Evolutionary conservation across 2,329 filamentous ascomycete genomes (phyloP), one percentile per base, ranked within the genome.

Genomic region (Fusarium abutilonis): DNA sequence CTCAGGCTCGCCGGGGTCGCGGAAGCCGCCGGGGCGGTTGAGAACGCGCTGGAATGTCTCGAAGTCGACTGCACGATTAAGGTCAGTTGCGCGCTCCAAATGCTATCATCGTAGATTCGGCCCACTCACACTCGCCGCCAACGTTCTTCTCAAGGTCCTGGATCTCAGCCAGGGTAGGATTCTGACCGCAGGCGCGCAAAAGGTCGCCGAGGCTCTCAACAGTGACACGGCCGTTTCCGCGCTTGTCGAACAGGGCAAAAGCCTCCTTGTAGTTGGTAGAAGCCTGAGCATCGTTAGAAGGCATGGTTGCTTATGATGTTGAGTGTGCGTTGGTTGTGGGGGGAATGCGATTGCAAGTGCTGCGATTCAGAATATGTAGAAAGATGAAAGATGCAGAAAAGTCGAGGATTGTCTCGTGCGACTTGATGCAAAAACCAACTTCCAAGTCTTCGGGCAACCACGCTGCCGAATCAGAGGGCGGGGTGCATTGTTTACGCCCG

Each of bases 181-280:
- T 99, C 83, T 99, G 95, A 43, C 95, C 95, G 77, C 95, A 99
- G 52, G 95, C 95, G 75, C 95, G 91, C 68, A 99, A 88, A 60
- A 99, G 86, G 77, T 99, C 95, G 70, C 95, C 95, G 54, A 99
- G 87, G 66, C 89, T 90, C 68, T 94, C 90, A 77, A 93, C 83
- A 36, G 90, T 80, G 70, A 98, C 95, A 72, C 93, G 93, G 75
- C 94, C 93, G 76, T 92, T 96, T 76, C 95, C 95, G 78, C 95
- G 94, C 89, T 97, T 98, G 86, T 99, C 95, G 84, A 98, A 99
- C 77, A 99, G 91, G 73, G 93, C 93, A 81, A 99, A 99, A 71
- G 95, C 95, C 89, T 99, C 95, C 85, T 98, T 98, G 92, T 98
- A 99, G 89, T 99, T 98, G 82, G 94, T 98, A 62, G 85, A 88